phyloP scores from a whole-genome alignment of 2,329 filamentous ascomycete species.

The Leptosphaerulina australis region DNA sequence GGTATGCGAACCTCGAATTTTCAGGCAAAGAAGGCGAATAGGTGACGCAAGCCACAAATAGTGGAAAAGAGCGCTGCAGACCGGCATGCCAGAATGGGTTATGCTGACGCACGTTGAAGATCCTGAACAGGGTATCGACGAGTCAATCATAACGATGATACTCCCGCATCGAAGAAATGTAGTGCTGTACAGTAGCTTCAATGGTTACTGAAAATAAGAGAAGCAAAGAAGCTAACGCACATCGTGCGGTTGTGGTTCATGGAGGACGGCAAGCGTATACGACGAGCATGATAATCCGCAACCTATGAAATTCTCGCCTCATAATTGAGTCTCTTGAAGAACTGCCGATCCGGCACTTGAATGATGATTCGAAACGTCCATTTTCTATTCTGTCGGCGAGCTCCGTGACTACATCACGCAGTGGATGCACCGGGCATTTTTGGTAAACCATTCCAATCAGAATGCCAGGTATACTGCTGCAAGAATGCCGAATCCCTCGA shows the following conservation, averaged over 20 bases:
- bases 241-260: not conserved
- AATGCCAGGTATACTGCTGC: not conserved
- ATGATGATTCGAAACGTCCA: not conserved
- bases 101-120: too few species aligned
- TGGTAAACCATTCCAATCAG: not conserved
- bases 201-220: not conserved
- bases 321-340: not conserved
- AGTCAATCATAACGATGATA: too few species aligned
- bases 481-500: not conserved
- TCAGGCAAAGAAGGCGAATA: constrained; percentile 32
- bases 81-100: not conserved
- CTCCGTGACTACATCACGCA: not conserved
- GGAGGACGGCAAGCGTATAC: not conserved
- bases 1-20: not conserved
- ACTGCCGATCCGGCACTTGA: constrained; percentile 1
- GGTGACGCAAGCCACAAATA: constrained; percentile 16
- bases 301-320: constrained; percentile 1
- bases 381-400: not conserved
- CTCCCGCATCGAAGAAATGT: not conserved
- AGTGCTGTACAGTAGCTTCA: not conserved
- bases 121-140: too few species aligned
- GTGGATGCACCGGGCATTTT: constrained; percentile 9
- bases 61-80: not conserved
- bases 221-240: not conserved
- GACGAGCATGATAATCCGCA: not conserved